Base-by-base conservation (phyloP, 768 basidiomycete species). In the Sporobolomyces roseus region DNA sequence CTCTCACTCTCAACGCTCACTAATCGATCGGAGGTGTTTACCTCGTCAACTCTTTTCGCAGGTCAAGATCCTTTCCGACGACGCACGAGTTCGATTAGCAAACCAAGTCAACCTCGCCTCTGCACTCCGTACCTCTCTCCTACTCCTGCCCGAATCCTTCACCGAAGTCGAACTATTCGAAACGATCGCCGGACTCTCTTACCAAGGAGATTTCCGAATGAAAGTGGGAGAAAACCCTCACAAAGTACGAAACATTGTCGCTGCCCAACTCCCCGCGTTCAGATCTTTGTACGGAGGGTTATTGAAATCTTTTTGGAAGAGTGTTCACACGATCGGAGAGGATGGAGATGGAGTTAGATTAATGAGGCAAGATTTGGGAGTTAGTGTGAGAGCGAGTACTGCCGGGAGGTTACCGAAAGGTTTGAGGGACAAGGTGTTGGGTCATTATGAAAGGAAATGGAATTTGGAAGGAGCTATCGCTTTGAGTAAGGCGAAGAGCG, bases 181-280 rank as follows among this genome's bases (percentile, higher is more conserved):
- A 73, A 84, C 86, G 51, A 88, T 99, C 59, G 88, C 94, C 0
- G 84, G 87, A 0, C 86, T 99, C 27, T 88, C 86, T 70, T 99
- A 99, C 76, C 56, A 79, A 48, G 93, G 93, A 25, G 93, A 99
- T 77, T 90, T 91, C 36, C 86, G 96, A 51, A 99, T 99, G 96
- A 73, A 72, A 13, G 76, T 89, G 1, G 92, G 87, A 0, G 96
- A 99, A 83, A 96, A 98, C 80, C 87, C 93, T 33, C 83, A 85
- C 68, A 99, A 99, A 80, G 88, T 99, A n/a, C 81, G 81, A 53
- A 98, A 97, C 79, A 97, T 99, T 74, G 93, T 98, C 48, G 81
- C 82, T 63, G 86, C 85, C 58, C 91, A 96, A 80, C 82, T 83
- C 23, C 83, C 83, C 23, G 90, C 93, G 78, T 98, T 98, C 80